Conservation (phyloP, 345 rosid genomes). For the Linum lewisii region DNA sequence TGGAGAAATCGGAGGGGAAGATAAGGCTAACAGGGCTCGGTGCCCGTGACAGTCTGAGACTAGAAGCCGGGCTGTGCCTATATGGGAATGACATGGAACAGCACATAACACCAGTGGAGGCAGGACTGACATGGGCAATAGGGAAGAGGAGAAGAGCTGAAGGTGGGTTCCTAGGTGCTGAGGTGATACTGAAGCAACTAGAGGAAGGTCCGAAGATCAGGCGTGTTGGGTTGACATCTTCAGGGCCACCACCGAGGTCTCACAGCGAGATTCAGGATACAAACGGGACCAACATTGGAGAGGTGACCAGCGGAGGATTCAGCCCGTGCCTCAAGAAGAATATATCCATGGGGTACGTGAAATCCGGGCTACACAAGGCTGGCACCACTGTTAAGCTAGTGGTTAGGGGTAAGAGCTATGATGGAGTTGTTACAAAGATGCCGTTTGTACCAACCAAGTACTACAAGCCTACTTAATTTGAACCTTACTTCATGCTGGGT, state of each 20-base stretch:
- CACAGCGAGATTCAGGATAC: conserved; percentile 91
- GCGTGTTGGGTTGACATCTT: conserved; percentile 72
- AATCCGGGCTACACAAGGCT: conserved; percentile 76
- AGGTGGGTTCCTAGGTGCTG: conserved; percentile 93
- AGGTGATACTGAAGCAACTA: conserved; percentile 78
- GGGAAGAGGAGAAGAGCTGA: conserved; percentile 94
- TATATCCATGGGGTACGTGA: conserved; percentile 95
- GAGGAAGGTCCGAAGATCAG: conserved; percentile 77
- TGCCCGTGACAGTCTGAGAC: conserved; percentile 92
- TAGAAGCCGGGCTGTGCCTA: conserved; percentile 86
- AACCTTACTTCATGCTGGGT: not conserved
- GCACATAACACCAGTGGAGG: conserved; percentile 79
- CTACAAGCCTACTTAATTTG: conserved; percentile 53
- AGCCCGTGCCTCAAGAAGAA: conserved; percentile 97
- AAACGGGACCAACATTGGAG: conserved; percentile 64
- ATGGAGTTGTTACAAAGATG: conserved; percentile 74
- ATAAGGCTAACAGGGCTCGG: conserved; percentile 86
- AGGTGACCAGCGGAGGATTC: conserved; percentile 94
- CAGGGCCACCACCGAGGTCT: conserved; percentile 89
- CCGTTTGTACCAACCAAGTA: conserved; percentile 76
- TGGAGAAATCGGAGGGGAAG: conserved; percentile 91
- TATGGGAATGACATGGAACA: conserved; percentile 98
- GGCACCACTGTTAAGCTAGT: conserved; percentile 74
- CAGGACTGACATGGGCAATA: conserved; percentile 95
- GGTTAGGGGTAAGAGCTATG: conserved; percentile 79